Percentiles rank a stretch among this genome's conserved stretches.
Evolutionary conservation across 2,329 filamentous ascomycete species (phyloP).

Genomic region (Phoma herbarum): DNA sequence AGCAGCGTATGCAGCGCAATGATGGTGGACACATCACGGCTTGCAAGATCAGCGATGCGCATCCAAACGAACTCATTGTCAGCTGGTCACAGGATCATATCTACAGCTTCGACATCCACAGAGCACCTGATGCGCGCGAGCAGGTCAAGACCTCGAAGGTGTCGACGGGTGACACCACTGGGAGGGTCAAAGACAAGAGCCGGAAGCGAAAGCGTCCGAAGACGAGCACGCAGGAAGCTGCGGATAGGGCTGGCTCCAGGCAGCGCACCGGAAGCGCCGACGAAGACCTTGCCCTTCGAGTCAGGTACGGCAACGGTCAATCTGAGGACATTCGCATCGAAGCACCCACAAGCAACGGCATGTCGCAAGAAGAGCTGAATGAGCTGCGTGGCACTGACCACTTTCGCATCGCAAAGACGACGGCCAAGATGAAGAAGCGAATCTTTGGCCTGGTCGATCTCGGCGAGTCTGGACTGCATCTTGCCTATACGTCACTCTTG

Average conservation of each 20-base stretch:
- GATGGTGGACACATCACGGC: constrained; percentile 73
- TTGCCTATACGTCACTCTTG: constrained; percentile 53
- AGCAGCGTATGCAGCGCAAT: constrained; percentile 60
- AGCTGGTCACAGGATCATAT: constrained; percentile 75
- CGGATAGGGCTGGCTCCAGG: constrained; percentile 57
- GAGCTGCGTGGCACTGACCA: constrained; percentile 64
- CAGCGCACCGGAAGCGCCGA: constrained; percentile 58
- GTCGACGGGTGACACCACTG: constrained; percentile 24
- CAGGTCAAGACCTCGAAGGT: constrained; percentile 32
- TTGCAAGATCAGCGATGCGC: constrained; percentile 74
- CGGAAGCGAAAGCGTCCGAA: constrained; percentile 67
- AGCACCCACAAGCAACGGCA: constrained; percentile 35
- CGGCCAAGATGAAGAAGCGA: constrained; percentile 63
- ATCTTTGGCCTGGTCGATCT: constrained; percentile 61
- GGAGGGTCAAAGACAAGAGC: constrained; percentile 41
- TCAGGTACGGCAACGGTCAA: constrained; percentile 68
- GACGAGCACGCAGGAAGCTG: constrained; percentile 50
- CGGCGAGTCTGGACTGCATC: constrained; percentile 50
- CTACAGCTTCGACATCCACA: constrained; percentile 71
- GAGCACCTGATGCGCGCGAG: constrained; percentile 64
- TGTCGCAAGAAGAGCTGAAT: constrained; percentile 53
- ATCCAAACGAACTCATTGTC: constrained; percentile 72
- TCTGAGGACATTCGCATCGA: constrained; percentile 65
- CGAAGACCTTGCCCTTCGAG: constrained; percentile 61
- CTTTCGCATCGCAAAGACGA: constrained; percentile 63